Evolutionary conservation across 2,329 filamentous ascomycete species (phyloP).

Genomic region (Penicillium sclerotigenum): DNA sequence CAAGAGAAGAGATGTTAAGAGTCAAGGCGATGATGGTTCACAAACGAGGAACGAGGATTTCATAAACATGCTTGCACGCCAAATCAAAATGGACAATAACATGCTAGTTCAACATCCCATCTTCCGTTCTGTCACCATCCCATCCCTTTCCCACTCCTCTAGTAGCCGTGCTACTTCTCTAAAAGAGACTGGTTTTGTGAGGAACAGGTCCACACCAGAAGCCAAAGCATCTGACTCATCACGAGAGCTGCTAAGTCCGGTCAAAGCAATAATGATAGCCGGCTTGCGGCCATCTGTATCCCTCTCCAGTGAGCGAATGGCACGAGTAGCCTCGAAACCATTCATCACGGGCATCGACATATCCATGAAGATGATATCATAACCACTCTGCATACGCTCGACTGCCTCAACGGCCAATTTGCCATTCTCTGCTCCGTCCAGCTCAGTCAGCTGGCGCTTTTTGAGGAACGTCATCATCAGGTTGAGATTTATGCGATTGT

Average conservation of each 20-base stretch:
- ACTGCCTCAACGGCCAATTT: conserved; percentile 43
- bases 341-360: conserved; percentile 51
- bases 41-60: neutral
- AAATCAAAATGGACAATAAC: neutral
- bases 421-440: conserved; percentile 44
- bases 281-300: conserved; percentile 31
- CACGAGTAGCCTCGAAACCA: conserved; percentile 47
- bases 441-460: conserved; percentile 34
- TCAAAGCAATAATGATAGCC: conserved; percentile 46
- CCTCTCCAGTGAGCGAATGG: conserved; percentile 44
- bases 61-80: neutral
- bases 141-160: conserved; percentile 31
- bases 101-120: neutral
- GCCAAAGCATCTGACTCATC: conserved; percentile 45
- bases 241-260: conserved; percentile 43
- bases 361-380: conserved; percentile 50
- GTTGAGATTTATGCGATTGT: conserved; percentile 47
- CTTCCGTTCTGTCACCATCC: conserved; percentile 14
- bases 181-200: conserved; percentile 49
- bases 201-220: conserved; percentile 46
- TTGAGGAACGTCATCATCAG: conserved; percentile 45
- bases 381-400: conserved; percentile 32
- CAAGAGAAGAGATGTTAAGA: neutral
- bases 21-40: neutral
- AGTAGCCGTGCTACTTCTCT: conserved; percentile 43